Evolutionary conservation across 768 basidiomycete genomes (phyloP).

Genomic region (Tulasnella sp.): DNA sequence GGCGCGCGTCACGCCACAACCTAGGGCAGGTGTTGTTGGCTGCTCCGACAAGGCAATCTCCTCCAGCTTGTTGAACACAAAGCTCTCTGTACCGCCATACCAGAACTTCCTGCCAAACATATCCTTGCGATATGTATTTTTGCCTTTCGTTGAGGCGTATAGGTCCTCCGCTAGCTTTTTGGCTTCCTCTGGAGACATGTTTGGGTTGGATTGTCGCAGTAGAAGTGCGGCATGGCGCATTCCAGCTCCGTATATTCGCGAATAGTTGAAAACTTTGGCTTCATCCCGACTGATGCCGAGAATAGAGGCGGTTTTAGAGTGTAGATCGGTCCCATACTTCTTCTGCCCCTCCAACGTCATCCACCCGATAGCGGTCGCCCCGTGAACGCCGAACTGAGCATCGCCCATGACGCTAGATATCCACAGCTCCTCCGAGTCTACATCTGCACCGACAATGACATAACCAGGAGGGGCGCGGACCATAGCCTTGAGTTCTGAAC

Average conservation of each 20-base stretch:
- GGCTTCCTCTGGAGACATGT: constrained; percentile 68
- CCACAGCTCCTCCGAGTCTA: constrained; percentile 98
- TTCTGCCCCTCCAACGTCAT: constrained; percentile 99
- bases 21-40: constrained; percentile 87
- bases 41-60: constrained; percentile 79
- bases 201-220: constrained; percentile 72
- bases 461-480: constrained; percentile 89
- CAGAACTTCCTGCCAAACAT: constrained; percentile 78
- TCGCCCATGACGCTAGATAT: constrained; percentile 98
- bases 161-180: constrained; percentile 71
- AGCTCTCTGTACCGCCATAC: constrained; percentile 94
- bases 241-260: constrained; percentile 96
- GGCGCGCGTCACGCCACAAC: constrained; percentile 87
- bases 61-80: constrained; percentile 95
- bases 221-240: constrained; percentile 87
- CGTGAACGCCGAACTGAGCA: constrained; percentile 93
- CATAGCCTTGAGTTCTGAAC: constrained; percentile 97
- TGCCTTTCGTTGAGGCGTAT: constrained; percentile 89
- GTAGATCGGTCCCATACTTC: constrained; percentile 85
- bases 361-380: constrained; percentile 95
- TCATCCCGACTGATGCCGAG: constrained; percentile 87
- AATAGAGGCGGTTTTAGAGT: constrained; percentile 91
- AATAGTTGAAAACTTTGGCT: constrained; percentile 99
- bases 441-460: constrained; percentile 93
- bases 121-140: constrained; percentile 65